Percentiles rank a stretch among this genome's conserved stretches.
Evolutionary conservation across 2,329 filamentous ascomycete genomes (phyloP).

Genomic region (Pseudogymnoascus sp.): DNA sequence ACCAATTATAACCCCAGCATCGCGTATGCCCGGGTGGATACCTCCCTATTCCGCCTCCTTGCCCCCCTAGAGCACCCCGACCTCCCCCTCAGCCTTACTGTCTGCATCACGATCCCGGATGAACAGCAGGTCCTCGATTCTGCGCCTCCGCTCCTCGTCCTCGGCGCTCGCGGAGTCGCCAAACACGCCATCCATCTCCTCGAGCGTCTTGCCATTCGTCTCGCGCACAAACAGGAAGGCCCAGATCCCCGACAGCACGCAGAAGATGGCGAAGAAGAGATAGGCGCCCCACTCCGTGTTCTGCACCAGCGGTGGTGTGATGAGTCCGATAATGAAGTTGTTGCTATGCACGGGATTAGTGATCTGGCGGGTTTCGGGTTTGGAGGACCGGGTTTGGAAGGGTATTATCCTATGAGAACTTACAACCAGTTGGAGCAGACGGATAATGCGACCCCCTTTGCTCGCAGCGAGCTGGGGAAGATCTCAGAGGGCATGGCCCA

Average conservation of each 20-base stretch:
- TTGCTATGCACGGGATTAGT: background rate
- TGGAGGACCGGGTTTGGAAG: background rate
- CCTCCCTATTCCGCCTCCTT: background rate
- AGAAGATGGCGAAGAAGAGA: conserved; percentile 48
- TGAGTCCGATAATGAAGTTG: conserved; percentile 47
- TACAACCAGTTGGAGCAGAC: conserved; percentile 56
- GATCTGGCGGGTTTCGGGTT: background rate
- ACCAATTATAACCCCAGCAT: background rate
- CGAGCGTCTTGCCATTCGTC: conserved; percentile 46
- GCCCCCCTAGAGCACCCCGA: background rate
- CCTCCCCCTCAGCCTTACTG: background rate
- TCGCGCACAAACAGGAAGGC: conserved; percentile 49
- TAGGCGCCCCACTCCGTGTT: conserved; percentile 52
- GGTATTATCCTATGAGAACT: background rate
- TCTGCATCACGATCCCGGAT: background rate
- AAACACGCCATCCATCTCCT: conserved; percentile 43
- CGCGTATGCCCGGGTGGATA: background rate
- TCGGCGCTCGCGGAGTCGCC: conserved; percentile 13
- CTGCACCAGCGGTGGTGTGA: conserved; percentile 56
- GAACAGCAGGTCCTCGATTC: background rate
- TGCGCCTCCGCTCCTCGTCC: conserved; percentile 6
- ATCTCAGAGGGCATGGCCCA: conserved; percentile 49
- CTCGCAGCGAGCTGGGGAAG: conserved; percentile 52
- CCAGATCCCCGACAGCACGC: conserved; percentile 41
- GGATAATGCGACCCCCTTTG: conserved; percentile 59